These are phyloP conservation scores for Xylariomycetidae sp. DNA, from an alignment of 2,329 filamentous ascomycete species.

Conservation along the genomic window DNA sequence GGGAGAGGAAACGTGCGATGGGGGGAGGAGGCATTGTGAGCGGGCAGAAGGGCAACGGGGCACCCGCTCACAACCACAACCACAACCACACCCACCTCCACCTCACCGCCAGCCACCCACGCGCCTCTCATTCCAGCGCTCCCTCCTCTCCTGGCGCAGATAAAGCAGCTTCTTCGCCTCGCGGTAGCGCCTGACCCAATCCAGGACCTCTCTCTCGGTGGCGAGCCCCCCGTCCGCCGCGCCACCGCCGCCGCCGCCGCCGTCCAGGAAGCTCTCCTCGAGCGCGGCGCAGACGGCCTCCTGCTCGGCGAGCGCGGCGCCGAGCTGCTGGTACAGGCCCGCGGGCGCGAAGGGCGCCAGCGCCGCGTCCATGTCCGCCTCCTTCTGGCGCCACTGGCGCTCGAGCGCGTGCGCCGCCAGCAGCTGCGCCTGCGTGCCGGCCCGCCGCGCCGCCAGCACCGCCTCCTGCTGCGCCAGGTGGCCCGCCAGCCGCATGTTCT, in stretches of 20 bases:
- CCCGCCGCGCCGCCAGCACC: slow-evolving; percentile 54
- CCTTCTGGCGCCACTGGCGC: slow-evolving; percentile 85
- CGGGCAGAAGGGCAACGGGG: too few species aligned
- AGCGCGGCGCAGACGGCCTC: slow-evolving; percentile 72
- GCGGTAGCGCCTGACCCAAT: slow-evolving; percentile 78
- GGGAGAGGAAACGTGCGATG: too few species aligned
- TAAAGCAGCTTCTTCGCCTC: slow-evolving; percentile 76
- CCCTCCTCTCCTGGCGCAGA: slow-evolving; percentile 76
- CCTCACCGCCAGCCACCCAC: slow-evolving; percentile 86
- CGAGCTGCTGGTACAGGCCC: slow-evolving; percentile 76
- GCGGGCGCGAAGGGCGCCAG: slow-evolving; percentile 80
- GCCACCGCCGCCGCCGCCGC: slow-evolving; percentile 22
- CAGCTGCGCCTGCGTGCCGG: slow-evolving; percentile 71
- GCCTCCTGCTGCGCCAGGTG: slow-evolving; percentile 56
- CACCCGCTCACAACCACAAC: too few species aligned
- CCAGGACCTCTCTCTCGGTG: slow-evolving; percentile 73
- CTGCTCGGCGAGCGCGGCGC: slow-evolving; percentile 73
- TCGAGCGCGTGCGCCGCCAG: slow-evolving; percentile 81
- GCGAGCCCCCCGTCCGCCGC: slow-evolving; percentile 41
- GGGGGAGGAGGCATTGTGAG: too few species aligned
- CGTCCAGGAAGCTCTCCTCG: slow-evolving; percentile 88
- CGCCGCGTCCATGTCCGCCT: slow-evolving; percentile 81
- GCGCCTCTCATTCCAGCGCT: slow-evolving; percentile 91
- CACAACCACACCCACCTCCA: too few species aligned
- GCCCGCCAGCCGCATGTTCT: slow-evolving; percentile 66